These are phyloP conservation scores for Beauveria asiatica DNA, from an alignment of 2,329 filamentous ascomycete genomes.

Conservation along the genomic window DNA sequence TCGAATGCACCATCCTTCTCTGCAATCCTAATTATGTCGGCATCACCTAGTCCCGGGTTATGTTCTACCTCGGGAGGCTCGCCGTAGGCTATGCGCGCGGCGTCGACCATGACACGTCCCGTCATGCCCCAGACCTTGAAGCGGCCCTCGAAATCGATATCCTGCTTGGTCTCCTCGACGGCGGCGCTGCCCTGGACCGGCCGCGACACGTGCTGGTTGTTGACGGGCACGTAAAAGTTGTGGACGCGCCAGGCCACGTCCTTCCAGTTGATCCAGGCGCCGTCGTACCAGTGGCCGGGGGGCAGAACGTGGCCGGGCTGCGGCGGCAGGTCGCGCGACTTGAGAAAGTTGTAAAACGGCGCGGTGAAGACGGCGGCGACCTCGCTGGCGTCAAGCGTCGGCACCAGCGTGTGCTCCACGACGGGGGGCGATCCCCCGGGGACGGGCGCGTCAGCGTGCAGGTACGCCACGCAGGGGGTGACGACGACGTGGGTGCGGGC, in stretches of 20 bases:
- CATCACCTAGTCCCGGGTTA: slow-evolving; percentile 45
- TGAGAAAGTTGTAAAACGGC: slow-evolving; percentile 76
- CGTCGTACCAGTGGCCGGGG: slow-evolving; percentile 71
- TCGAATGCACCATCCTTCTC: slow-evolving; percentile 38
- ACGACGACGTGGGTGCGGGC: slow-evolving; percentile 67
- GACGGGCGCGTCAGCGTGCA: slow-evolving; percentile 51
- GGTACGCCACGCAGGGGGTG: slow-evolving; percentile 67
- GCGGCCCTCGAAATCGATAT: slow-evolving; percentile 32
- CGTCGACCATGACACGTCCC: slow-evolving; percentile 80
- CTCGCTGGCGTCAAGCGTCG: slow-evolving; percentile 77
- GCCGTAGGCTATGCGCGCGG: slow-evolving; percentile 73
- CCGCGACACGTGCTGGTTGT: slow-evolving; percentile 58
- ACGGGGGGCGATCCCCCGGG: slow-evolving; percentile 27
- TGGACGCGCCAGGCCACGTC: slow-evolving; percentile 75
- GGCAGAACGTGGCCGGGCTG: slow-evolving; percentile 29
- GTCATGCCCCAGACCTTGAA: slow-evolving; percentile 96
- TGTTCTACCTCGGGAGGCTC: slow-evolving; percentile 78
- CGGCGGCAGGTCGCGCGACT: slow-evolving; percentile 45
- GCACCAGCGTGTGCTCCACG: slow-evolving; percentile 65
- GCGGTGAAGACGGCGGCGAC: slow-evolving; percentile 92
- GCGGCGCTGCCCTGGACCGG: slow-evolving; percentile 41
- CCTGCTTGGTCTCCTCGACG: slow-evolving; percentile 38
- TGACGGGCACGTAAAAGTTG: slow-evolving; percentile 82
- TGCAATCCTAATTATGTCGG: slow-evolving; percentile 39
- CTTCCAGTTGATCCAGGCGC: slow-evolving; percentile 73